phyloP scores from a whole-genome alignment of 1,284 basidiomycete species.

The Ganoderma sp. region DNA sequence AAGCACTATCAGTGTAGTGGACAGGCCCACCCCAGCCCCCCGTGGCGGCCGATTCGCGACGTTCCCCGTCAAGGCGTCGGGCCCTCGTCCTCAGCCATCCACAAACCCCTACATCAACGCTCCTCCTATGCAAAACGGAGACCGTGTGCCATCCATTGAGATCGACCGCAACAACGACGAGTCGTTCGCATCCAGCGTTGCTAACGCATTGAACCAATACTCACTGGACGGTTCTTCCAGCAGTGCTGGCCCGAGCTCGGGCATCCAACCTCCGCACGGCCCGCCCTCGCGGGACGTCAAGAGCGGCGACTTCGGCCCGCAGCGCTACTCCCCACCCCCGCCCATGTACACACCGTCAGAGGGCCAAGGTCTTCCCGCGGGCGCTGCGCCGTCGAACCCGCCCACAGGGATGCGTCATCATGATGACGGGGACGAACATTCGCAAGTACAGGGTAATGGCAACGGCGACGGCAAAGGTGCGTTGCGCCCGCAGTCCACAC shows the following conservation, averaged over 20 bases:
- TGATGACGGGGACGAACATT: neutral
- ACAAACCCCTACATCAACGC: slow-evolving; percentile 28
- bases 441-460: neutral
- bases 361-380: slow-evolving; percentile 36
- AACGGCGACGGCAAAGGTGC: slow-evolving; percentile 6
- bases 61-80: slow-evolving; percentile 52
- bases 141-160: slow-evolving; percentile 42
- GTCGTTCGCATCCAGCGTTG: slow-evolving; percentile 60
- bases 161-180: slow-evolving; percentile 39
- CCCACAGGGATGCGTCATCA: slow-evolving; percentile 14
- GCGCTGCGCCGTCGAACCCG: slow-evolving; percentile 42
- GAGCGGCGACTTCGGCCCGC: slow-evolving; percentile 23
- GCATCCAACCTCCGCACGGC: slow-evolving; percentile 24
- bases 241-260: slow-evolving; percentile 15
- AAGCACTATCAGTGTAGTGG: slow-evolving; percentile 32
- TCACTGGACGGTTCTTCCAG: slow-evolving; percentile 24
- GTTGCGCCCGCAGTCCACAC: slow-evolving; percentile 14
- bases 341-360: slow-evolving; percentile 32
- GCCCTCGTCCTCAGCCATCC: slow-evolving; percentile 31
- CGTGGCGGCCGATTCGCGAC: slow-evolving; percentile 57
- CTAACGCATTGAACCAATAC: slow-evolving; percentile 47
- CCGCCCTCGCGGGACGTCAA: slow-evolving; percentile 30
- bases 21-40: slow-evolving; percentile 26
- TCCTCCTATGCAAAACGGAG: slow-evolving; percentile 36
- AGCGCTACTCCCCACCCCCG: slow-evolving; percentile 35